Conservation (phyloP, 2,329 filamentous ascomycete genomes). For the Lizonia empirigonia region DNA sequence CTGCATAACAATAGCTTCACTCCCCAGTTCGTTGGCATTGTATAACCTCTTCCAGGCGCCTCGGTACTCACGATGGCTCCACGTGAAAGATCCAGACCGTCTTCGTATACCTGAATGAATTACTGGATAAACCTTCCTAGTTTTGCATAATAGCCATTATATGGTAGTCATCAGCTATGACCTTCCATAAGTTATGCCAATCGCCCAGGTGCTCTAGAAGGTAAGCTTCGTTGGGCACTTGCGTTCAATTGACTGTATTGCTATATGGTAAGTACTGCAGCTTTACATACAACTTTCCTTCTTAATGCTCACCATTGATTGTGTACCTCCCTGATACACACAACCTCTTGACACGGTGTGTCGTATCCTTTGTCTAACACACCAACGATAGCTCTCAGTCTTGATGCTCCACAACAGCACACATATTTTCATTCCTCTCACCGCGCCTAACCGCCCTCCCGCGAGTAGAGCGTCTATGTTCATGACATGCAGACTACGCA, state of each 20-base stretch:
- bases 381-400: too few species aligned
- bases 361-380: background rate
- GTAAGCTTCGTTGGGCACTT: too few species aligned
- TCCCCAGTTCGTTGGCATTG: constrained; percentile 1
- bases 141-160: background rate
- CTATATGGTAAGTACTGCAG: too few species aligned
- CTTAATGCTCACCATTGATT: too few species aligned
- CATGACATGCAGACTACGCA: constrained; percentile 7
- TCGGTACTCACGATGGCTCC: background rate
- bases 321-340: too few species aligned
- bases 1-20: background rate
- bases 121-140: background rate
- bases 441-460: background rate
- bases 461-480: constrained; percentile 12
- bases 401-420: background rate
- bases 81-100: background rate
- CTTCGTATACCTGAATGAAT: background rate
- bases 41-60: background rate
- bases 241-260: too few species aligned
- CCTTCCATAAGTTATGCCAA: background rate
- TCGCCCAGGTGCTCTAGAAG: background rate
- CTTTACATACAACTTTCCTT: too few species aligned
- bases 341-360: background rate
- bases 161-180: background rate
- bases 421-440: background rate